Evolutionary conservation across 371 early-diverging fungal genomes (phyloP).

Genomic region (Apophysomyces variabilis): DNA sequence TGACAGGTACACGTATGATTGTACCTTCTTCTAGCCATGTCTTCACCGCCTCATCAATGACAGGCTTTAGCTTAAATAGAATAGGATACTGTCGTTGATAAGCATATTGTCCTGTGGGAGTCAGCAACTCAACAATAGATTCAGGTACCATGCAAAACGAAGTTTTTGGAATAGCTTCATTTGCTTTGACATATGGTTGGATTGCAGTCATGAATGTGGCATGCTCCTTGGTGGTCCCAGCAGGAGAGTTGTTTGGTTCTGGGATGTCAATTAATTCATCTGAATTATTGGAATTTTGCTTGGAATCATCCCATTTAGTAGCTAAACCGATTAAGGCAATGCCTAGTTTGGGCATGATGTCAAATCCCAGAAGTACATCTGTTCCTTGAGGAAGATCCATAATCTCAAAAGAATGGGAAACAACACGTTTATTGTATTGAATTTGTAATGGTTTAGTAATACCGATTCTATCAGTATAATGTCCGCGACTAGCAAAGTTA

Average conservation of each 20-base stretch:
- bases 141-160: conserved; percentile 23
- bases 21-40: conserved; percentile 10
- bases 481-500: neutral
- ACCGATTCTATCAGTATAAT: neutral
- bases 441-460: neutral
- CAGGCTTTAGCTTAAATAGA: neutral
- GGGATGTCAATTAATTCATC: conserved; percentile 11
- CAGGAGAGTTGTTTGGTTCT: conserved; percentile 24
- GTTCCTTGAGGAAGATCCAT: conserved; percentile 11
- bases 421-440: neutral
- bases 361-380: conserved; percentile 10
- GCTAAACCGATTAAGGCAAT: conserved; percentile 19
- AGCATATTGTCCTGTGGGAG: neutral
- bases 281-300: neutral
- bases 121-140: conserved; percentile 11
- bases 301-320: neutral
- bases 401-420: conserved; percentile 8
- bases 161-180: conserved; percentile 13
- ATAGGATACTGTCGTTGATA: conserved; percentile 21
- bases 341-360: conserved; percentile 16
- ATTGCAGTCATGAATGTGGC: conserved; percentile 10
- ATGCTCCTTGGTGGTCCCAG: conserved; percentile 19
- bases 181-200: conserved; percentile 12
- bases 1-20: conserved; percentile 4
- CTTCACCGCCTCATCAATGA: conserved; percentile 5